These are phyloP conservation scores for Diaporthe sp. DNA, from an alignment of 2,329 filamentous ascomycete genomes.

Conservation along the genomic window DNA sequence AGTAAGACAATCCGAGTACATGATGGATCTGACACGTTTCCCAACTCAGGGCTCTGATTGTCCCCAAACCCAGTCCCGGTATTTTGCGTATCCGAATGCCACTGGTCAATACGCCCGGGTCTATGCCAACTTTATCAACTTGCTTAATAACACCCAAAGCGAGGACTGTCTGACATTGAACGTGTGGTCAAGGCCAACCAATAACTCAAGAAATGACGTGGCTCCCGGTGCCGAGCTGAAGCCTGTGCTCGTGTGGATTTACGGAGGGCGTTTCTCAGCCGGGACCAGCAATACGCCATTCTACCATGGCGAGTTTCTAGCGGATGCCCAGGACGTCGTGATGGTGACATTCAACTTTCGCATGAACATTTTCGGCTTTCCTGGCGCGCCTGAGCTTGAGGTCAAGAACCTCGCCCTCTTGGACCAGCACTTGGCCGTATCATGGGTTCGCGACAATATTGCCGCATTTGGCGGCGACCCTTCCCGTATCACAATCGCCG, in stretches of 20 bases:
- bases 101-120: constrained; percentile 22
- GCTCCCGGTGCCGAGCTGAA: constrained; percentile 44
- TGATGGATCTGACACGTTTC: background rate
- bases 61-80: constrained; percentile 1
- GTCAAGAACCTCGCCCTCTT: constrained; percentile 34
- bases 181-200: constrained; percentile 54
- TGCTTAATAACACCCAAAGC: constrained; percentile 32
- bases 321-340: constrained; percentile 32
- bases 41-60: constrained; percentile 22
- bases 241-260: constrained; percentile 60
- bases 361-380: constrained; percentile 36
- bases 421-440: constrained; percentile 34
- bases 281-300: constrained; percentile 46
- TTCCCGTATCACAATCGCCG: constrained; percentile 31
- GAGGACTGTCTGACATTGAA: constrained; percentile 58
- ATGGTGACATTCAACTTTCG: constrained; percentile 38
- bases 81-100: constrained; percentile 27
- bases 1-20: background rate
- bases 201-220: constrained; percentile 44
- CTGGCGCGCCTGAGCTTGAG: constrained; percentile 30
- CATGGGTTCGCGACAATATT: constrained; percentile 35
- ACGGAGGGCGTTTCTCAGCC: constrained; percentile 57
- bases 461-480: constrained; percentile 27
- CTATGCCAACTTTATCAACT: constrained; percentile 24
- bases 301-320: constrained; percentile 23